phyloP scores from a whole-genome alignment of 768 basidiomycete species.

The Rhodosporidiobolus sp. region DNA sequence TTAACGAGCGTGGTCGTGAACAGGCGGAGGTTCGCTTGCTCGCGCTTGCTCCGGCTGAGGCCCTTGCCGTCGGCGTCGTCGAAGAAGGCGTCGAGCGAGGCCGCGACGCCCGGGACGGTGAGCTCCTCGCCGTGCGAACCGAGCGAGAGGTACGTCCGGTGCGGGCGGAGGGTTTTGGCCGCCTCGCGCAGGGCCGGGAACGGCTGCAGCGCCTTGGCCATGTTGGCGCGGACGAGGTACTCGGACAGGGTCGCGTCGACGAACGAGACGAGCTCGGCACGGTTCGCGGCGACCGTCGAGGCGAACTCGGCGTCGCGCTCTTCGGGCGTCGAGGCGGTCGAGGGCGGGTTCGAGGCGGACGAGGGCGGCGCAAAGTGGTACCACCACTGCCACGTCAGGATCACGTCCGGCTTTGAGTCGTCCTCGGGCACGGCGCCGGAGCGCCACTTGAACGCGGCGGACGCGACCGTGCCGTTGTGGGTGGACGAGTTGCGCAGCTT shows the following conservation, averaged over 20 bases:
- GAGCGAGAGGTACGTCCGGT: conserved; percentile 33
- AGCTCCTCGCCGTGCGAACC: conserved; percentile 33
- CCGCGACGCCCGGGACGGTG: conserved; percentile 8
- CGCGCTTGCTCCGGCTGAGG: conserved; percentile 5
- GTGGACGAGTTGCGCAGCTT: conserved; percentile 18
- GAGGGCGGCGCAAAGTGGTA: conserved; percentile 8
- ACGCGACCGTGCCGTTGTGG: conserved; percentile 33
- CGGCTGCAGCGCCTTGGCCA: not conserved
- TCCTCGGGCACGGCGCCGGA: not conserved
- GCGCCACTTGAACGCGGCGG: conserved; percentile 16
- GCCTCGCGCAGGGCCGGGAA: not conserved
- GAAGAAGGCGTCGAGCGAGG: conserved; percentile 29
- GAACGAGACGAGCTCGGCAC: conserved; percentile 20
- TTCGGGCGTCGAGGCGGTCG: not conserved
- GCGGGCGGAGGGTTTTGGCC: conserved; percentile 12
- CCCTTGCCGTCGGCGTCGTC: not conserved
- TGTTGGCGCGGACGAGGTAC: not conserved
- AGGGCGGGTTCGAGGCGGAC: not conserved
- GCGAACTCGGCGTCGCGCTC: not conserved
- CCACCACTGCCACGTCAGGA: conserved; percentile 39
- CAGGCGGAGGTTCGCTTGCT: conserved; percentile 20
- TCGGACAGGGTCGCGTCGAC: conserved; percentile 17
- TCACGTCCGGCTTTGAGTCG: not conserved
- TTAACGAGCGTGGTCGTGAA: conserved; percentile 37
- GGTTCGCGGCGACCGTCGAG: conserved; percentile 5